Conservation (phyloP, 208 protist species). For the Crithidia sp. region DNA sequence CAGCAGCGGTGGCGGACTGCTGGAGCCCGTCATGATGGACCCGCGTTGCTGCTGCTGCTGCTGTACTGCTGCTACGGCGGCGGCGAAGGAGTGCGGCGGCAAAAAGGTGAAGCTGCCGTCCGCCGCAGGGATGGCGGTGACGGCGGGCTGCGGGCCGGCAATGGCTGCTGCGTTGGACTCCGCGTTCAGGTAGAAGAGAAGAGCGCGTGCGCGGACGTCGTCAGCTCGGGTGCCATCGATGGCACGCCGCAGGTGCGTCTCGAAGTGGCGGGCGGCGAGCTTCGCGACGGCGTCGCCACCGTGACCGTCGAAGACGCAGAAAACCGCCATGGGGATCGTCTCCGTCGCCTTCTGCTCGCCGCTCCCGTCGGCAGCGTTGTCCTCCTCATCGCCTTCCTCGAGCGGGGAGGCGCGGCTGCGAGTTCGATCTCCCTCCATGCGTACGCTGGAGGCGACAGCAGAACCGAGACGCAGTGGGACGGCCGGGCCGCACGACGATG, state of each 20-base stretch:
- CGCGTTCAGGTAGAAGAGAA: slow-evolving; percentile 59
- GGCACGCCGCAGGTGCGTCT: slow-evolving; percentile 60
- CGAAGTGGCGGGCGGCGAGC: slow-evolving; percentile 65
- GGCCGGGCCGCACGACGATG: too few relatives aligned
- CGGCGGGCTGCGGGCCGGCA: slow-evolving; percentile 8
- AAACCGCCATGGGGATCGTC: slow-evolving; percentile 73
- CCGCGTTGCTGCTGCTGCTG: not conserved
- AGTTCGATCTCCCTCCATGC: too few relatives aligned
- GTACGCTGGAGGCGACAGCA: too few relatives aligned
- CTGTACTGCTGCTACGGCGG: not conserved
- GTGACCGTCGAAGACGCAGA: slow-evolving; percentile 88
- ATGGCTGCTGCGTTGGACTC: slow-evolving; percentile 34
- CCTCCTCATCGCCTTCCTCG: slow-evolving; percentile 1
- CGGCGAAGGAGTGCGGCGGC: not conserved
- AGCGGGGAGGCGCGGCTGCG: not conserved
- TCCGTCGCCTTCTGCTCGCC: slow-evolving; percentile 9
- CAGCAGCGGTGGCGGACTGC: not conserved
- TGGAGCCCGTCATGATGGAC: not conserved
- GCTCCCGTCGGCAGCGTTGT: not conserved
- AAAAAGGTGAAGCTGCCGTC: slow-evolving; percentile 16
- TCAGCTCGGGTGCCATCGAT: slow-evolving; percentile 38
- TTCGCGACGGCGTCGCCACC: slow-evolving; percentile 81
- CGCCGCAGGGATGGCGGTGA: slow-evolving; percentile 9
- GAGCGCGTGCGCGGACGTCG: slow-evolving; percentile 47
- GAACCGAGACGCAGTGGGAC: too few relatives aligned